These are phyloP conservation scores for Ilex aquifolium DNA, from an alignment of 257 asterid species.

Conservation along the genomic window DNA sequence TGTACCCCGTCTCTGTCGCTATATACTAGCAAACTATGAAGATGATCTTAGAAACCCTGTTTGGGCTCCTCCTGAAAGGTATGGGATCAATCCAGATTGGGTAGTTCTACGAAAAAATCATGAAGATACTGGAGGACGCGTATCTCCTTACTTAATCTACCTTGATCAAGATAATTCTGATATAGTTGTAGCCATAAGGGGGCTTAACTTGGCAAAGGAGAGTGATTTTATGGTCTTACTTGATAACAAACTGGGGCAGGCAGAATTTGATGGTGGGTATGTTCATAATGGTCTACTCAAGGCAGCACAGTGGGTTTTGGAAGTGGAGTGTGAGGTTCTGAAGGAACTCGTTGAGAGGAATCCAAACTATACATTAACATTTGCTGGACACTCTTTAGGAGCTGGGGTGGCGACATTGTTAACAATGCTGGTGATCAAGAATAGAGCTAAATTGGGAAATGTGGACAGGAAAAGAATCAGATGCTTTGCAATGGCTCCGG, in stretches of 20 bases:
- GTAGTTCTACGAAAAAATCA: conserved; percentile 50
- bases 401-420: conserved; percentile 88
- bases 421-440: conserved; percentile 73
- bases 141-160: conserved; percentile 82
- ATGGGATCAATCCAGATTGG: conserved; percentile 75
- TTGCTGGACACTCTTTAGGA: conserved; percentile 91
- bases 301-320: conserved; percentile 82
- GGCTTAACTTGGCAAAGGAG: conserved; percentile 79
- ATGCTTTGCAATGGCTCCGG: conserved; percentile 95
- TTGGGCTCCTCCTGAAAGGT: conserved; percentile 86
- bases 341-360: conserved; percentile 49
- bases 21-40: conserved; percentile 68
- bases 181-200: conserved; percentile 71
- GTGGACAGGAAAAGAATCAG: conserved; percentile 76
- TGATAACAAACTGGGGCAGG: conserved; percentile 88
- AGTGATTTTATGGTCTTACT: conserved; percentile 70
- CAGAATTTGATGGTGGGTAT: conserved; percentile 83
- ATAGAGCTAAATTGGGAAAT: conserved; percentile 61
- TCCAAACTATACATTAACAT: conserved; percentile 64
- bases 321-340: conserved; percentile 53
- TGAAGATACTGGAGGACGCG: conserved; percentile 49
- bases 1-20: conserved; percentile 68
- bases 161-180: conserved; percentile 72
- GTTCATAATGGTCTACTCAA: conserved; percentile 88
- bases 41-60: conserved; percentile 70